These are phyloP conservation scores for Saccharum officinarum DNA, from an alignment of 176 grass and related monocot species.

Conservation along the genomic window DNA sequence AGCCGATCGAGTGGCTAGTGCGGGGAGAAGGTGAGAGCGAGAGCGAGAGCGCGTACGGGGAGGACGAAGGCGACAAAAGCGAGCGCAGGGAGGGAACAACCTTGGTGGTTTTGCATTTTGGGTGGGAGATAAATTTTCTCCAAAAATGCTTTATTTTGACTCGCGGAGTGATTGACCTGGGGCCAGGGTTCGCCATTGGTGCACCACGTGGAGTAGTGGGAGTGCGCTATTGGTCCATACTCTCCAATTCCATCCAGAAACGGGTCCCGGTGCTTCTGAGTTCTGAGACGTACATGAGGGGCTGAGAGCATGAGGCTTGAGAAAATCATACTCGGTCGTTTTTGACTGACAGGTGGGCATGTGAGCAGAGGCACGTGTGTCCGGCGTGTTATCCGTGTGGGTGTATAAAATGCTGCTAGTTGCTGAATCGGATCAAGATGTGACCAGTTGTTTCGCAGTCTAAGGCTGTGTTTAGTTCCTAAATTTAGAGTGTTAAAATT, in stretches of 20 bases:
- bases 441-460: no score
- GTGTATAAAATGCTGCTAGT: no score
- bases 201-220: conserved; percentile 12
- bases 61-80: neutral
- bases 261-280: neutral
- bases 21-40: neutral
- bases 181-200: neutral
- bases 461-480: no score
- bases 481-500: no score
- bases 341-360: no score
- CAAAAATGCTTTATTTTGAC: neutral
- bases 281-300: no score
- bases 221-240: neutral
- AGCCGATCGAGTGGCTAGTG: conserved; percentile 24
- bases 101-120: neutral
- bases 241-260: neutral
- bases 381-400: no score
- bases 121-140: neutral
- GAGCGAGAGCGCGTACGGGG: neutral
- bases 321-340: no score
- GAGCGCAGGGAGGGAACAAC: neutral
- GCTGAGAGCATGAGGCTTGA: no score
- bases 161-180: neutral
- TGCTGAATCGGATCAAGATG: no score
- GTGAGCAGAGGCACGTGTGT: no score